Conservation (phyloP, 441 rosid species). For the Lepidium campestre region DNA sequence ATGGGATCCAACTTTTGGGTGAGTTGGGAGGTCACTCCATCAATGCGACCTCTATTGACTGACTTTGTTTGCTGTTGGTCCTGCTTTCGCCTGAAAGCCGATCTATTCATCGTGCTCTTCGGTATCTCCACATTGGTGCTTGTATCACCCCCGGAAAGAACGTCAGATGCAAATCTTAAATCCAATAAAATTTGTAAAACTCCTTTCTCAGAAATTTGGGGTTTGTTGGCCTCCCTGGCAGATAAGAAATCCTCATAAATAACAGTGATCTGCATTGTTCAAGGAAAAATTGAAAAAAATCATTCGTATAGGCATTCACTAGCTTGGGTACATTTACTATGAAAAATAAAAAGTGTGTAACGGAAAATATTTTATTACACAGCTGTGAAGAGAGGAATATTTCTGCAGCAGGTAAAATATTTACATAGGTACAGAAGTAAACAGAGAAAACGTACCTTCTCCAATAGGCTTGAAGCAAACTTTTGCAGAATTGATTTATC, state of each 20-base stretch:
- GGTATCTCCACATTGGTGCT: constrained; percentile 41
- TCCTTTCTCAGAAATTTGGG: constrained; percentile 90
- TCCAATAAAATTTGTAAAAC: constrained; percentile 78
- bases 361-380: neutral
- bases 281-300: constrained; percentile 1
- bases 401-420: neutral
- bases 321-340: constrained; percentile 10
- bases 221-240: constrained; percentile 45
- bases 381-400: neutral
- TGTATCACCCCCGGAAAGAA: constrained; percentile 76
- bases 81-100: constrained; percentile 62
- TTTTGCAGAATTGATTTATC: constrained; percentile 81
- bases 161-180: constrained; percentile 74
- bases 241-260: constrained; percentile 71
- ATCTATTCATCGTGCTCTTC: constrained; percentile 45
- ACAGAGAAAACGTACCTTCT: constrained; percentile 54
- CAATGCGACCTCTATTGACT: constrained; percentile 45
- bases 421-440: neutral
- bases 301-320: constrained; percentile 9
- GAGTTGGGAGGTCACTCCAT: constrained; percentile 55
- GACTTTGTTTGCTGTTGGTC: constrained; percentile 53
- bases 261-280: constrained; percentile 54
- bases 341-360: neutral
- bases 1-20: constrained; percentile 89
- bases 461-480: constrained; percentile 65